Evolutionary conservation across 495 filamentous ascomycete genomes (phyloP), one percentile per base, ranked within the genome.

Genomic region (Aeminium ludgeri): DNA sequence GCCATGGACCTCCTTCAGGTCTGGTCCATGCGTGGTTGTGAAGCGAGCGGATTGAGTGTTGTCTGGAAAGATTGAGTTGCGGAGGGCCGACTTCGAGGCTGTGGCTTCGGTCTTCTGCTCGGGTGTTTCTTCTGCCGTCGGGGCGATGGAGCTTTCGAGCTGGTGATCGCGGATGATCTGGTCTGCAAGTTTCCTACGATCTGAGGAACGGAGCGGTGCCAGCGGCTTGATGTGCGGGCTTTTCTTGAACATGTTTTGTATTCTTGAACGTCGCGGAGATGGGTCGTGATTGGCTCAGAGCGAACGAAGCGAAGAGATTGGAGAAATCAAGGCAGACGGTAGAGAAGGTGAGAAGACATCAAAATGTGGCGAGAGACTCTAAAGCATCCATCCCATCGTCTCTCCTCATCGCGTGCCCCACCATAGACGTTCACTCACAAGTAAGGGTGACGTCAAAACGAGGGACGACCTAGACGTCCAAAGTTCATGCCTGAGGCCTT

Each of bases 141-240:
- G 36, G 20, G 49, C 36, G 12, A 40, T 51, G 11, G 72, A 64
- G 10, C 69, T 45, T 23, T 65, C 45, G 40, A 80, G 66, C 19
- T 65, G 54, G 47, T 75, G 76, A 43, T 76, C 68, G 37, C 60
- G 59, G 51, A 83, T 81, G 44, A 83, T 78, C 46, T 74, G 66
- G 46, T 82, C 77, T 30, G 78, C 78, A 33, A 77, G 70, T 44
- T 74, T 77, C 25, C 78, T 65, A 33, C 78, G 70, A 43, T 82
- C 78, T 1, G 79, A 82, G 29, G 78, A 80, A 32, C 79, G 71
- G 19, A 83, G 51, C 10, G 78, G 76, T 0, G 78, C 64, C 0
- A 79, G 59, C 12, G 79, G 72, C 58, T 82, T 83, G 61, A 83
- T 73, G 74, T 69, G 76, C 31, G 78, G 78, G 66, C 81, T 83